These are phyloP conservation scores for Yarrowia keelungensis DNA, from an alignment of 805 yeast genomes.

Conservation along the genomic window DNA sequence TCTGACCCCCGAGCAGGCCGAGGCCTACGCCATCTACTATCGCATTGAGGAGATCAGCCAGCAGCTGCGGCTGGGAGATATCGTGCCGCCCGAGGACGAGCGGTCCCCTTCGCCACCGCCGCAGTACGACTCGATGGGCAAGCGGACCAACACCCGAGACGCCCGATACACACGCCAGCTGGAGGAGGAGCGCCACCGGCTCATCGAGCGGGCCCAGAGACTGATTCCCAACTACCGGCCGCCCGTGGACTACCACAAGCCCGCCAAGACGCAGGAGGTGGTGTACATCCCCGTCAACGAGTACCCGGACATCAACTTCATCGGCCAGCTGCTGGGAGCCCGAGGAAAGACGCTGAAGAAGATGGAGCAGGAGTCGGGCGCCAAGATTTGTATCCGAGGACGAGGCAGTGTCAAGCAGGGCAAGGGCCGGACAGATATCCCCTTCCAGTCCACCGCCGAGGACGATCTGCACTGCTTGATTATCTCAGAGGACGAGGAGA, in stretches of 20 bases:
- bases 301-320: constrained; percentile 90
- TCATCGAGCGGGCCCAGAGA: constrained; percentile 77
- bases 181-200: constrained; percentile 78
- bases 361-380: constrained; percentile 85
- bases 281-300: constrained; percentile 83
- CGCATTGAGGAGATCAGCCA: constrained; percentile 82
- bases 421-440: constrained; percentile 59
- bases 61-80: constrained; percentile 59
- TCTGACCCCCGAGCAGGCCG: constrained; percentile 78
- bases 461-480: constrained; percentile 91
- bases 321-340: constrained; percentile 91
- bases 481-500: constrained; percentile 80
- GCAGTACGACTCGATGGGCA: constrained; percentile 80
- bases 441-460: constrained; percentile 61
- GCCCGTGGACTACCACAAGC: constrained; percentile 76
- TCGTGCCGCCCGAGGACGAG: constrained; percentile 57
- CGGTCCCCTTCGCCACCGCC: constrained; percentile 92
- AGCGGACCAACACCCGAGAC: constrained; percentile 85
- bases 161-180: constrained; percentile 63
- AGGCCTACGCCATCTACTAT: constrained; percentile 66
- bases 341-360: constrained; percentile 88
- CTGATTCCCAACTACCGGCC: constrained; percentile 78
- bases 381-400: constrained; percentile 89
- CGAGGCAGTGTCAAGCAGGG: constrained; percentile 97
- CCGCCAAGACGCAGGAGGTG: constrained; percentile 78